A percentile compares a stretch with the other conserved stretches of the same genome.
Conservation (phyloP, 805 yeast species). For the Saccharomyces paradoxus region DNA sequence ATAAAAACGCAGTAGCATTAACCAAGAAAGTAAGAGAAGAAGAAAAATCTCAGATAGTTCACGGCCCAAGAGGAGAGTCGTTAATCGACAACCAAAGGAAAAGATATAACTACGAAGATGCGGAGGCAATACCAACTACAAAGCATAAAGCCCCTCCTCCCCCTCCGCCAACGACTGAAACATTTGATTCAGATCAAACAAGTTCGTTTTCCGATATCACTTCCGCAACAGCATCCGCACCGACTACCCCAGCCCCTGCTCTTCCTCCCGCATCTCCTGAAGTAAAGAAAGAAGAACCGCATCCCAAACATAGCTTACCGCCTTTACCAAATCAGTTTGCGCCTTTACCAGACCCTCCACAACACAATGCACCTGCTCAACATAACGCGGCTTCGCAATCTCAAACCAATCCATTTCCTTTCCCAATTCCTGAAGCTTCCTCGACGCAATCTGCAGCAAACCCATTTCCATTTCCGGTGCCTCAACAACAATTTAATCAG, state of each 20-base stretch:
- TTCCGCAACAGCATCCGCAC: constrained; percentile 17
- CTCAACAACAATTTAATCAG: constrained; percentile 3
- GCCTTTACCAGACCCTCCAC: constrained; percentile 2
- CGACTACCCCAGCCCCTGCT: constrained; percentile 11
- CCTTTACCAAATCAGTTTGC: constrained; percentile 16
- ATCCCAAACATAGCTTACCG: constrained; percentile 16
- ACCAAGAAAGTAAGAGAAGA: constrained; percentile 52
- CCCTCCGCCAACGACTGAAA: constrained; percentile 32
- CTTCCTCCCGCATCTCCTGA: constrained; percentile 11
- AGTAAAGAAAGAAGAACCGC: constrained; percentile 3
- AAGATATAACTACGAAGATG: constrained; percentile 22
- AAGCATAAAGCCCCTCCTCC: constrained; percentile 38
- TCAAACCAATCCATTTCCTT: constrained; percentile 5
- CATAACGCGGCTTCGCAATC: not conserved
- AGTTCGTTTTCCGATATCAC: constrained; percentile 15
- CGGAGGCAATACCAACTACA: constrained; percentile 28
- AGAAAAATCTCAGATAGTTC: constrained; percentile 62
- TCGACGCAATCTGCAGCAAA: constrained; percentile 4
- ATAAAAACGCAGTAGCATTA: constrained; percentile 81
- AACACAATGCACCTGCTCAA: constrained; percentile 4
- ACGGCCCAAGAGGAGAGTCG: constrained; percentile 41
- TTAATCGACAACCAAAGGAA: constrained; percentile 26
- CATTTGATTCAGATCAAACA: constrained; percentile 8
- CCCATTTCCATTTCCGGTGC: constrained; percentile 4
- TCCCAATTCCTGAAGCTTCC: constrained; percentile 7